Base-by-base conservation (phyloP, 75 land plant genomes). In the Selaginella tamariscina region DNA sequence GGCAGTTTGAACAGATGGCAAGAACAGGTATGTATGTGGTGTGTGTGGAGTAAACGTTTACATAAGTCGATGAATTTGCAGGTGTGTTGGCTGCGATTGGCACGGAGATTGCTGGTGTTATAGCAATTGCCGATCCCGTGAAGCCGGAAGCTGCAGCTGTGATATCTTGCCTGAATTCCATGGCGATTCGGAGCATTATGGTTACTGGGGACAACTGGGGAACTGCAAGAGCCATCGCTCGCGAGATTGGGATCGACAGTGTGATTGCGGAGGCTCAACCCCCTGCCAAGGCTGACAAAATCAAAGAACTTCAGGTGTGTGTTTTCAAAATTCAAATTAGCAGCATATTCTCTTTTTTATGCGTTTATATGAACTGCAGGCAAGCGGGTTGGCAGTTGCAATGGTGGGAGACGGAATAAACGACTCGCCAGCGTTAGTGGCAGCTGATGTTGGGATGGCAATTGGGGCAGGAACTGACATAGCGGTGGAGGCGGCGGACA, bases 361-460 rank as follows among this genome's bases (percentile, higher is more conserved):
- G n/a, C n/a, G n/a, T n/a, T n/a, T n/a, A n/a, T n/a, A n/a, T n/a
- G n/a, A n/a, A n/a, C 80, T 73, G 69, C 82, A 92, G 95, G 78
- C 75, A 77, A 72, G 70, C 39, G 95, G 90, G 13, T 39, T 69
- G 30, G 79, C 63, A 0, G 98, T 94, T 32, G 98, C 91, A 24
- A 94, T 94, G 98, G 91, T 94, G 54, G 98, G 98, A 1, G 98
- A 94, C 74, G 98, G 96, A 2, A 89, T 89, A 70, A 94, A 94
- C 31, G 98, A 94, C 68, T 94, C 91, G 0, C 96, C 96, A 29
- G 96, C 98, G 0, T 75, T 94, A 27, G 96, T 80, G 13, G 96
- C 91, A 59, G 88, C 98, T 0, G 88, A 94, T 70, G 98, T 94
- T 31, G 98, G 98, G n/a, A 89, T 94, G 91, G 98, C 98, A 31